phyloP scores from a whole-genome alignment of 495 filamentous ascomycete genomes.

The Tetracladium setigerum region DNA sequence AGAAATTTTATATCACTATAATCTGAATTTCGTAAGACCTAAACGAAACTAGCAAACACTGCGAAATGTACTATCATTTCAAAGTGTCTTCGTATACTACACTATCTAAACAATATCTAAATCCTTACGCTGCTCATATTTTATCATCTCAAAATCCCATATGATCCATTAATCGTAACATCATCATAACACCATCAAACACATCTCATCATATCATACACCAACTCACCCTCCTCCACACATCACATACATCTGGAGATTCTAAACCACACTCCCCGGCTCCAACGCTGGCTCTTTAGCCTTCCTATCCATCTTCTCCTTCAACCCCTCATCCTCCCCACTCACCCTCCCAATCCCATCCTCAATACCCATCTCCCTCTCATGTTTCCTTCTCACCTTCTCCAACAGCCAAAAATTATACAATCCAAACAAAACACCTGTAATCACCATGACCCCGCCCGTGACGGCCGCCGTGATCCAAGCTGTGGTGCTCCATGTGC shows the following conservation, averaged over 20 bases:
- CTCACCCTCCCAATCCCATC: not conserved
- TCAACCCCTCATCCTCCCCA: conserved; percentile 6
- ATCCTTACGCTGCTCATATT: no score
- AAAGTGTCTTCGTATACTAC: no score
- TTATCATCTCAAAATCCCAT: no score
- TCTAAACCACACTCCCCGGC: conserved; percentile 16
- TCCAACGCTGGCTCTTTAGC: conserved; percentile 10
- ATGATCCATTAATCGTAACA: no score
- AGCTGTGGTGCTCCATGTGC: conserved; percentile 38
- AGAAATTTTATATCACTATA: no score
- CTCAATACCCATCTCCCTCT: conserved; percentile 10
- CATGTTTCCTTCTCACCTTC: conserved; percentile 23
- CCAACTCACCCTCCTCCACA: no score
- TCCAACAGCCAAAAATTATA: conserved; percentile 29
- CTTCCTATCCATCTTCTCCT: conserved; percentile 14
- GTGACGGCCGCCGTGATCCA: conserved; percentile 29
- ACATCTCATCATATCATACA: no score
- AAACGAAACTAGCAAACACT: no score
- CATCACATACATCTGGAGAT: not conserved
- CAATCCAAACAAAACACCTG: conserved; percentile 23
- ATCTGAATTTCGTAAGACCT: no score
- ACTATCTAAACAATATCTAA: no score
- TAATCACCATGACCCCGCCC: conserved; percentile 14
- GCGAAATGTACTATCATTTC: no score
- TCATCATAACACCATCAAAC: no score